These are phyloP conservation scores for Ottelia alismoides DNA, from an alignment of 106 monocot genomes.

Conservation along the genomic window DNA sequence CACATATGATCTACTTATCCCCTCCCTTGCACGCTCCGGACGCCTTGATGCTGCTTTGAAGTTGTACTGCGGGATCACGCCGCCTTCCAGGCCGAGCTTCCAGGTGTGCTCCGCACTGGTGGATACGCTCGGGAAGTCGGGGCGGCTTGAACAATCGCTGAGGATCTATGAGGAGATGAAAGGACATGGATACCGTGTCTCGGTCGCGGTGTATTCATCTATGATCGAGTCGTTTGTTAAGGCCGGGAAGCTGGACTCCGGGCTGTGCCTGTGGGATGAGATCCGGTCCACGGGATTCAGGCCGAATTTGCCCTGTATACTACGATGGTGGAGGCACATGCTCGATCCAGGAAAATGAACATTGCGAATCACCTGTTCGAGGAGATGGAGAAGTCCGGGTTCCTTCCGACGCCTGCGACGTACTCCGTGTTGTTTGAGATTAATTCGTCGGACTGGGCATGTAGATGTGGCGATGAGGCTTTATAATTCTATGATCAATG, in stretches of 20 bases:
- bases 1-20: constrained; percentile 71
- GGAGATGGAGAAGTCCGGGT: constrained; percentile 94
- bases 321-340: constrained; percentile 79
- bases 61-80: constrained; percentile 41
- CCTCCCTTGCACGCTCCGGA: constrained; percentile 69
- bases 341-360: constrained; percentile 62
- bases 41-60: constrained; percentile 66
- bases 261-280: constrained; percentile 63
- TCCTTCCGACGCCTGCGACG: constrained; percentile 68
- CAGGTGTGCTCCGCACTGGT: constrained; percentile 48
- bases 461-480: constrained; percentile 68
- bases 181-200: constrained; percentile 32
- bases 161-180: constrained; percentile 72
- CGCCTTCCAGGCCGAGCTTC: constrained; percentile 18
- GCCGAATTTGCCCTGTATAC: constrained; percentile 81
- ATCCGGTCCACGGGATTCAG: constrained; percentile 59
- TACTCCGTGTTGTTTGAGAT: constrained; percentile 72
- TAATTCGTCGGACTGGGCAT: constrained; percentile 50
- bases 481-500: constrained; percentile 71
- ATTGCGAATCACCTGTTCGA: constrained; percentile 40
- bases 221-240: constrained; percentile 72
- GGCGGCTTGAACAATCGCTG: constrained; percentile 64
- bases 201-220: constrained; percentile 34
- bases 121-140: constrained; percentile 78
- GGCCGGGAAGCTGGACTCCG: constrained; percentile 83